Conservation (phyloP, 495 filamentous ascomycete species). For the Lepraria neglecta region DNA sequence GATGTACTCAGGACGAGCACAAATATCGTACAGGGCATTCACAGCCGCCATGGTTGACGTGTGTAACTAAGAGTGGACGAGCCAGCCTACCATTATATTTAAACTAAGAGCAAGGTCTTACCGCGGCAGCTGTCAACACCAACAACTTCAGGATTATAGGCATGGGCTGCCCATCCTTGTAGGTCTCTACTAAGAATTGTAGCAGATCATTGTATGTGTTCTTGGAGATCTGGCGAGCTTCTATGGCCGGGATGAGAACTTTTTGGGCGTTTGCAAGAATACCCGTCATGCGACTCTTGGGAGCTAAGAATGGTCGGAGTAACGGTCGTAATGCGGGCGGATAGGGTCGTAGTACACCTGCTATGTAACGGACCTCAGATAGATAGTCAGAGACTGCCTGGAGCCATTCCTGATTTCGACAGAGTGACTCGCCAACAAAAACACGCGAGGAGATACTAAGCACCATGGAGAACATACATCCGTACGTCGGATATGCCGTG, state of each 20-base stretch:
- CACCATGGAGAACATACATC: no score
- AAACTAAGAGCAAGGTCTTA: background rate
- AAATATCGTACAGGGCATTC: slow-evolving; percentile 27
- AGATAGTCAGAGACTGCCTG: background rate
- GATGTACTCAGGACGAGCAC: slow-evolving; percentile 31
- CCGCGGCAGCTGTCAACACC: background rate
- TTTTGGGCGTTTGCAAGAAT: no score
- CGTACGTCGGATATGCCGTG: no score
- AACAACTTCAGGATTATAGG: background rate
- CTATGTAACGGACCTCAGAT: background rate
- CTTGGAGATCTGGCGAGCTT: background rate
- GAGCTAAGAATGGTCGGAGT: no score
- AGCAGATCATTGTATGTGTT: background rate
- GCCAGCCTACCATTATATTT: background rate
- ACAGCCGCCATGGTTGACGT: background rate
- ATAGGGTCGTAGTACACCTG: background rate
- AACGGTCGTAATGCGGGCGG: no score
- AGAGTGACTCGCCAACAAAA: background rate
- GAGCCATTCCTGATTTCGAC: background rate
- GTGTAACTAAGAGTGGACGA: background rate
- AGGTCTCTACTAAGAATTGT: background rate
- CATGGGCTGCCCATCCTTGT: background rate
- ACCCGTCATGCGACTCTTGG: no score
- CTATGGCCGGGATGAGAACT: background rate
- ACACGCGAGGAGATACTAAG: background rate